Evolutionary conservation across 148 eudicot species (phyloP).

Genomic region (Salicornia ramosissima): DNA sequence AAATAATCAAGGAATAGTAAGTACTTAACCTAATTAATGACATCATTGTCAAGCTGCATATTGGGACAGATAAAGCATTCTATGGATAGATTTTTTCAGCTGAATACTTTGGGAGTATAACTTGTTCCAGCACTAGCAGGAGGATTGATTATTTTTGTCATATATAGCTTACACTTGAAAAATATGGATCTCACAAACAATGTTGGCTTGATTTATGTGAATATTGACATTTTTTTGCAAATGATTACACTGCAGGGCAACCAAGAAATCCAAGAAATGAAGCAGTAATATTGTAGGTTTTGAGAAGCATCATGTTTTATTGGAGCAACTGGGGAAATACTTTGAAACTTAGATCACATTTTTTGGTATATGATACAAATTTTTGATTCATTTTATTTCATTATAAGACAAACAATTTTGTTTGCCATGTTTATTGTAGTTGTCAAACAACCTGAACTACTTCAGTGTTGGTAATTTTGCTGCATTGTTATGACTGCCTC

Average conservation of each 20-base stretch:
- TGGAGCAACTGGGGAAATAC: background rate
- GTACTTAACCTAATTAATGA: no score
- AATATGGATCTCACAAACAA: background rate
- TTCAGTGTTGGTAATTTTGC: slow-evolving; percentile 2
- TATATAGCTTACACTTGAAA: background rate
- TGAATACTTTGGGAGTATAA: background rate
- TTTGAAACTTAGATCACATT: background rate
- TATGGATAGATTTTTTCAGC: no score
- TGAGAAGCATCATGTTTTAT: background rate
- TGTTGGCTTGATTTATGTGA: background rate
- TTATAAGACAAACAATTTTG: slow-evolving; percentile 11
- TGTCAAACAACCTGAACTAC: slow-evolving; percentile 13
- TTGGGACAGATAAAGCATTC: no score
- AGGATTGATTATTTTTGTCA: background rate
- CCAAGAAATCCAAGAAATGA: slow-evolving; percentile 38
- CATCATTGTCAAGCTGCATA: no score
- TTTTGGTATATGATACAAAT: background rate
- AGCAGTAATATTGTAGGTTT: slow-evolving; percentile 2
- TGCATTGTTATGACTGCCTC: no score
- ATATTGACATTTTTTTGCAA: background rate
- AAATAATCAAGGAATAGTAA: no score
- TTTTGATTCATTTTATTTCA: background rate
- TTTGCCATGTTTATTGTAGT: slow-evolving; percentile 13
- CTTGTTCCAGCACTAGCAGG: no score
- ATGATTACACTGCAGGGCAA: slow-evolving; percentile 11